phyloP scores from a whole-genome alignment of 805 yeast species.

The Candida ponderosae region DNA sequence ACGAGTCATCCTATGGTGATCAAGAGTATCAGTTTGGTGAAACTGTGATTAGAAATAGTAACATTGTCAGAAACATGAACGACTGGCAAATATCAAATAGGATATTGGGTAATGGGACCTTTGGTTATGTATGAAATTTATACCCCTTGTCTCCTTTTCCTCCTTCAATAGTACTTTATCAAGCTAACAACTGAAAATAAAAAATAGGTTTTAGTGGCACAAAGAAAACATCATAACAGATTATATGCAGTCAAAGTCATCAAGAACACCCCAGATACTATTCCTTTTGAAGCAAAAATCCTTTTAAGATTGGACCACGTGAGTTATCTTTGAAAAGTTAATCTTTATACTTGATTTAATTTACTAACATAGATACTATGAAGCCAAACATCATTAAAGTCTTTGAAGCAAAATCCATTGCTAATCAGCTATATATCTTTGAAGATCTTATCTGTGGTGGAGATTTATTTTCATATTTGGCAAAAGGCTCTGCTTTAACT shows the following conservation, averaged over 20 bases:
- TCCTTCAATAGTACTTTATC: background rate
- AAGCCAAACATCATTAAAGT: conserved; percentile 43
- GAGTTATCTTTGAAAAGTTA: too few species aligned
- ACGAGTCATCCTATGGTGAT: conserved; percentile 10
- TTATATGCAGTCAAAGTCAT: conserved; percentile 45
- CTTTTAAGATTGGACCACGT: conserved; percentile 32
- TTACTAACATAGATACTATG: conserved; percentile 3
- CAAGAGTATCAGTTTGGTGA: conserved; percentile 3
- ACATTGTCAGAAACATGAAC: conserved; percentile 15
- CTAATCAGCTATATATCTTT: conserved; percentile 32
- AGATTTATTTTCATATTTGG: conserved; percentile 48
- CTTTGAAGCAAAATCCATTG: conserved; percentile 24
- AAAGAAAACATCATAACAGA: conserved; percentile 14
- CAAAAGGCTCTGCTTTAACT: conserved; percentile 29
- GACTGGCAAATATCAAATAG: conserved; percentile 36
- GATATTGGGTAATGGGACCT: conserved; percentile 47
- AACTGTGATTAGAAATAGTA: conserved; percentile 13
- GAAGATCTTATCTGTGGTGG: conserved; percentile 47
- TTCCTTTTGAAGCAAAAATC: conserved; percentile 36
- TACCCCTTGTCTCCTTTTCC: conserved; percentile 7
- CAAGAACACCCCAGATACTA: conserved; percentile 19
- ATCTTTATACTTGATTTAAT: background rate
- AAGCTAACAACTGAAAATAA: background rate
- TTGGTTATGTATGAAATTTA: conserved; percentile 38
- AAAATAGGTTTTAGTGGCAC: conserved; percentile 24